phyloP scores from a whole-genome alignment of 2,329 filamentous ascomycete species.

The Fusarium irregulare region DNA sequence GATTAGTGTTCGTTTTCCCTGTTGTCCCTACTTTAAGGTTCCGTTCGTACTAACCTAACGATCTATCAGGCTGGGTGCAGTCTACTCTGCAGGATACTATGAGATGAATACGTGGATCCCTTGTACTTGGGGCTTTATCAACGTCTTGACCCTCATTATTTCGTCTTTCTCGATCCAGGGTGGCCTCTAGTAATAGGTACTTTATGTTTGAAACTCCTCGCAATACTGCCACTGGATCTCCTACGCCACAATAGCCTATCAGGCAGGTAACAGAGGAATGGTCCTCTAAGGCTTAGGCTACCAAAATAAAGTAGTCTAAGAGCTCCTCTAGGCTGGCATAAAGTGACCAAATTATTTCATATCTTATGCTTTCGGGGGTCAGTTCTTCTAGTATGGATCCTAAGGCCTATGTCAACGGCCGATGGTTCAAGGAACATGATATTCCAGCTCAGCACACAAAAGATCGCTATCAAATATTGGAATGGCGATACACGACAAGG shows the following conservation, averaged over 20 bases:
- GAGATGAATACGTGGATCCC: conserved; percentile 96
- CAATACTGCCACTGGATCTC: background rate
- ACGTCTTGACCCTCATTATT: conserved; percentile 82
- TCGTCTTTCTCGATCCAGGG: conserved; percentile 95
- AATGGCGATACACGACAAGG: background rate
- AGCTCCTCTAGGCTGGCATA: background rate
- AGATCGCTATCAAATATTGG: background rate
- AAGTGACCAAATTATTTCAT: background rate
- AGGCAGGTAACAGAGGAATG: background rate
- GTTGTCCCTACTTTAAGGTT: conserved; percentile 47
- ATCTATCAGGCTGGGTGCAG: conserved; percentile 73
- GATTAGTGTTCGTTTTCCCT: conserved; percentile 72
- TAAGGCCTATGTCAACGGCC: background rate
- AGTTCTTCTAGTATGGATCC: background rate
- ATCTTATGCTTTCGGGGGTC: background rate
- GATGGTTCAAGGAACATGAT: background rate
- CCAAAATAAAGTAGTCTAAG: background rate
- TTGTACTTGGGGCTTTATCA: conserved; percentile 87
- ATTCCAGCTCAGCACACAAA: background rate
- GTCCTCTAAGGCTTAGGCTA: background rate
- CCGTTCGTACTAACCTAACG: conserved; percentile 38
- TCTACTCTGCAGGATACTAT: conserved; percentile 86
- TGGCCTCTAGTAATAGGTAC: conserved; percentile 68
- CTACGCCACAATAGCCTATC: background rate
- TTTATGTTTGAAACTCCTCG: background rate